Evolutionary conservation across 495 filamentous ascomycete genomes (phyloP).

Genomic region (Gamarada debralockiae): DNA sequence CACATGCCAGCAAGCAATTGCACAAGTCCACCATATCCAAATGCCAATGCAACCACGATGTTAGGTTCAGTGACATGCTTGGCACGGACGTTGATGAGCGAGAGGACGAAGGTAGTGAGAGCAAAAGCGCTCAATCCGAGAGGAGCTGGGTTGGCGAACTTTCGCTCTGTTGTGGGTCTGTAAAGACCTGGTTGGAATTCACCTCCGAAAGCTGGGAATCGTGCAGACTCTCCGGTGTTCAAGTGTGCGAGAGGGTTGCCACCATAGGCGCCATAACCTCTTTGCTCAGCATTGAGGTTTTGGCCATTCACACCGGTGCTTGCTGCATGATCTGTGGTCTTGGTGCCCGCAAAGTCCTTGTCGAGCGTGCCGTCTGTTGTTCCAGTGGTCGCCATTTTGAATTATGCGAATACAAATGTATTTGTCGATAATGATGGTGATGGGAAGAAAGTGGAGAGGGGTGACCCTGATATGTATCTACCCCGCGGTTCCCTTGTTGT

Average conservation of each 20-base stretch:
- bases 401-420: neutral
- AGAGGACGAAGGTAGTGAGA: conserved; percentile 91
- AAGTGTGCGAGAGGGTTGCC: conserved; percentile 69
- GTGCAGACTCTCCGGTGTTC: conserved; percentile 55
- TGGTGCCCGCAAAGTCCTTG: conserved; percentile 1
- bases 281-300: too few relatives aligned
- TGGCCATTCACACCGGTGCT: conserved; percentile 24
- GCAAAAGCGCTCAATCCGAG: conserved; percentile 88
- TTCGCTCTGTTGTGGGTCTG: conserved; percentile 64
- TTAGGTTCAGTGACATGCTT: conserved; percentile 57
- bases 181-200: conserved; percentile 95
- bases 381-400: conserved; percentile 3
- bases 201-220: conserved; percentile 85
- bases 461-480: conserved; percentile 6
- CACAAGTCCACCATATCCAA: conserved; percentile 82
- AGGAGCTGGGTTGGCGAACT: conserved; percentile 85
- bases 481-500: neutral
- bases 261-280: conserved; percentile 45
- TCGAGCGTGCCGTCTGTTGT: neutral
- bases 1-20: conserved; percentile 87
- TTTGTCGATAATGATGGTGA: too few relatives aligned
- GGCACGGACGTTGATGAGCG: conserved; percentile 73
- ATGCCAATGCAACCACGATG: conserved; percentile 67
- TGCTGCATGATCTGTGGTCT: conserved; percentile 1
- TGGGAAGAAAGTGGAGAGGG: too few relatives aligned